Conservation (phyloP, 2,329 filamentous ascomycete genomes). For the Graphilbum ipis-grandicollis region DNA sequence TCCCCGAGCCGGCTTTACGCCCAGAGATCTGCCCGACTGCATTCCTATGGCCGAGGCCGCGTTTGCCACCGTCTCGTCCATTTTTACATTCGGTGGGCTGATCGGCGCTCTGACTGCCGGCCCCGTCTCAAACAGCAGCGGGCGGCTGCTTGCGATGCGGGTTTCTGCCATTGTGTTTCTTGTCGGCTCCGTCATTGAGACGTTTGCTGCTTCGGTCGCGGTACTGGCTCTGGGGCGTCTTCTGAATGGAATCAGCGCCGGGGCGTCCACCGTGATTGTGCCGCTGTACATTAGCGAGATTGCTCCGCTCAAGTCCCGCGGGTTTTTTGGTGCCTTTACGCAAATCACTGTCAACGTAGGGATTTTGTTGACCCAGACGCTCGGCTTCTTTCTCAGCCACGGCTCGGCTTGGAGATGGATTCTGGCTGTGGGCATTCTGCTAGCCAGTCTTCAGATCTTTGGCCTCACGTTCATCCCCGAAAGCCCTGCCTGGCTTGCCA, state of each 20-base stretch:
- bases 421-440: constrained; percentile 50
- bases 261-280: constrained; percentile 79
- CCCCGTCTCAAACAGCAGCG: constrained; percentile 59
- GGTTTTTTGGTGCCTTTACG: constrained; percentile 70
- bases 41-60: constrained; percentile 72
- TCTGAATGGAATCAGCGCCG: constrained; percentile 68
- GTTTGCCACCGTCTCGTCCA: constrained; percentile 75
- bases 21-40: constrained; percentile 46
- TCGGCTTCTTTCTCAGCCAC: constrained; percentile 77
- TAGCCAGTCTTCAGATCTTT: constrained; percentile 49
- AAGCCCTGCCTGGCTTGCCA: constrained; percentile 71
- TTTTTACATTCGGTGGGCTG: constrained; percentile 82
- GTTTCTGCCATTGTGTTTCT: constrained; percentile 62
- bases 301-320: constrained; percentile 54
- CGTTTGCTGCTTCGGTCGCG: constrained; percentile 48
- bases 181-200: constrained; percentile 58
- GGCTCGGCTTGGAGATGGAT: constrained; percentile 72
- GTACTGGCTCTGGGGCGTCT: constrained; percentile 59
- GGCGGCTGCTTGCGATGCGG: constrained; percentile 60
- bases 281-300: constrained; percentile 92
- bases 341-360: constrained; percentile 90
- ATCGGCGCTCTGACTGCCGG: constrained; percentile 67
- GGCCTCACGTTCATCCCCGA: constrained; percentile 69
- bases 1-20: constrained; percentile 11
- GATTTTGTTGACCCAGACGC: constrained; percentile 64